Base-by-base conservation (phyloP, 768 basidiomycete genomes). In the Leucogyrophana mollusca region DNA sequence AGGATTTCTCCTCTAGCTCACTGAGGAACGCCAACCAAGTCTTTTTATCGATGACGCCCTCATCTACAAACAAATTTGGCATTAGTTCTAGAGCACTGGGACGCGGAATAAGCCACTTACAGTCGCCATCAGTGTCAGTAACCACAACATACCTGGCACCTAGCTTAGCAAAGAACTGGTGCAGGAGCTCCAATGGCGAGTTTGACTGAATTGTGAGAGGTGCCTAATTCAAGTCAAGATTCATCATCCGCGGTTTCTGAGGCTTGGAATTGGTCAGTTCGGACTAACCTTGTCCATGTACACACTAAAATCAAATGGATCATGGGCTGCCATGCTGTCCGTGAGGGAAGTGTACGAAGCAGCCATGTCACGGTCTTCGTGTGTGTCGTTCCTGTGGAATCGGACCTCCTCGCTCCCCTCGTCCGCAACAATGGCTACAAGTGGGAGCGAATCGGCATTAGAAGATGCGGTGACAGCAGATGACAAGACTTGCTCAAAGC, bases 31-130 rank as follows among this genome's bases (percentile, higher is more conserved):
- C 85, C 21, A 98, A 78, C 93, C 94, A 99, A 0, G 79, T 80
- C 68, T 95, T 94, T 76, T 97, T 97, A 64, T 93, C 87, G 45
- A 99, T 88, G 9, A 94, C 75, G 7, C 96, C 96, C 57, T 88
- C 83, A 59, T 94, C 90, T 92, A 57, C 21, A 34, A 21, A 23
- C 22, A 17, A 39, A 23, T 40, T 10, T 3, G 14, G 40, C 1
- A 35, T 46, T 17, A 49, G 20, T n/a, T n/a, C n/a, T n/a, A n/a
- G n/a, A n/a, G n/a, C n/a, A n/a, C n/a, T n/a, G n/a, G n/a, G n/a
- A n/a, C n/a, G 39, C 11, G 23, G 25, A 21, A 47, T 3, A 22
- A 9, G 13, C 16, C 47, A 9, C 85, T 60, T 60, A 92, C 90
- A 98, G 36, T 82, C 67, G 5, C 94, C 94, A 42, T 91, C 82